Evolutionary conservation across 768 basidiomycete genomes (phyloP), one percentile per base, ranked within the genome.

Genomic region (Cubamyces sp.): DNA sequence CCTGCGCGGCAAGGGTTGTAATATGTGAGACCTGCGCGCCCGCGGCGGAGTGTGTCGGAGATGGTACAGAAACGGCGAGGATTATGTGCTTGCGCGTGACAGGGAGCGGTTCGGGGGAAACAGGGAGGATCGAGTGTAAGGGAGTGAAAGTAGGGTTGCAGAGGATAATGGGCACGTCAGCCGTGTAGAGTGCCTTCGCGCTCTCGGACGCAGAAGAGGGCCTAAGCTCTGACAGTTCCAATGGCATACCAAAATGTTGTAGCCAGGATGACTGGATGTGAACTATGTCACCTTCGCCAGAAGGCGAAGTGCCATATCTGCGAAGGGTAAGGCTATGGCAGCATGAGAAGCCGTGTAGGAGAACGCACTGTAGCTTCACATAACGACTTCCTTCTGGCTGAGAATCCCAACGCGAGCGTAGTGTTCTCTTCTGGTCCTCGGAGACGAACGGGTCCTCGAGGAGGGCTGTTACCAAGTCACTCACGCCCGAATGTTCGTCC

Each of bases 391-490:
- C 63, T 16, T 56, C 45, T 5, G 60, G 48, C 28, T 37, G 49
- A 14, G 50, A 11, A 9, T 64, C 55, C 65, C 88, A 88, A 34
- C 90, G 79, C 42, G 76, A 69, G 54, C 77, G 78, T 23, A 90
- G 68, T 8, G 69, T 68, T 34, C 76, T 73, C 52, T 76, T 79
- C 60, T 81, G 77, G 4, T 72, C 68, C 64, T 84, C 81, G n/a
- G 84, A 83, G 2, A 79, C 77, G 65, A 93, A 82, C 15, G 90
- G 90, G 56, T 92, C 86, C 46, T 87, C 82, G 16, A 93, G 76
- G 39, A 93, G 78, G 7, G 90, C 88, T 5, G 85, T 85, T 19
- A 92, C 82, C 4, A 93, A 74, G 30, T 87, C 84, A 40, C 76
- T 75, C 7, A 84, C 77, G 40, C 78, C 79, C 19, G 87, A 80